Base-by-base conservation (phyloP, 805 yeast species). In the Groenewaldozyma salmanticensis region DNA sequence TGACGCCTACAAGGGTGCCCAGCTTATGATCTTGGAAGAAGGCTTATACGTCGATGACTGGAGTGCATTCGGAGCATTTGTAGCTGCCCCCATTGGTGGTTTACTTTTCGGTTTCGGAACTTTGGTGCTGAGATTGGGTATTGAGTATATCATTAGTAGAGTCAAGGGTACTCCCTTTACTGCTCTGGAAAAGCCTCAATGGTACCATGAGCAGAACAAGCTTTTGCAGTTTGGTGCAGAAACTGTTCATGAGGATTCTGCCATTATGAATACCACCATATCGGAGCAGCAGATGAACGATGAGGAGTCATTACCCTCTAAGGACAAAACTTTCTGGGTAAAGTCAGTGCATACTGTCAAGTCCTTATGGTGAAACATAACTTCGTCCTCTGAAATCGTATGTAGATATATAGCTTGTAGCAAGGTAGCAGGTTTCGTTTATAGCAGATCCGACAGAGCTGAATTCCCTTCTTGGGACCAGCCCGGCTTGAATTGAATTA, bases 61-160 rank as follows among this genome's bases (percentile, higher is more conserved):
- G 96, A 84, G 94, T 52, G 79, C 94, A 0, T 88, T 88, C 64
- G 96, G 95, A 19, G 95, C 96, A 1, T 88, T 88, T 61, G 90
- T 83, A 4, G 82, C 80, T 47, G 92, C 96, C 1, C 96, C 96
- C 4, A 69, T 79, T 32, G 94, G 90, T 21, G 86, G 90, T 7
- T 48, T 87, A 2, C 46, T 80, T 4, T 65, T 79, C 46, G 78
- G 83, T 2, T 59, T 74, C 11, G 52, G 67, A 21, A 67, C 70
- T 34, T 70, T 81, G 21, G 78, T 37, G 3, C 5, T 53, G 7
- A 48, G 67, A 2, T 35, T 53, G 38, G 22, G 38, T 2, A 41
- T 42, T 13, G 45, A 45, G 29, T 40, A 58, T 42, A 21, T 61
- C 3, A 56, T 59, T 37, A 53, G 70, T 24, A 64, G 55, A 39